Evolutionary conservation across 805 yeast genomes (phyloP).

Genomic region (Teunomyces aglyptinius): DNA sequence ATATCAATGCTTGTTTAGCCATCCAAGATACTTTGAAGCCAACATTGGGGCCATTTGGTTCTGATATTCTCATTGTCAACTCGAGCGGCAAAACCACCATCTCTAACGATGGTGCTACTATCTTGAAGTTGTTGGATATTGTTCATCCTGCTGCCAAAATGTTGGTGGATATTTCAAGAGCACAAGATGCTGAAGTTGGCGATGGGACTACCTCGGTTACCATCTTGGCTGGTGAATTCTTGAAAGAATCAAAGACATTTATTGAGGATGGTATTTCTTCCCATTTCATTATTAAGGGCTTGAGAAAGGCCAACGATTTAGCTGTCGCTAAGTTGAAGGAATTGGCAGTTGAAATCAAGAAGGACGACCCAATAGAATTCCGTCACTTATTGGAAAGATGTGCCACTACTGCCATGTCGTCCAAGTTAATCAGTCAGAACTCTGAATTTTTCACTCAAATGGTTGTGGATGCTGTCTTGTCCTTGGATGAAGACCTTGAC

Average conservation of each 20-base stretch:
- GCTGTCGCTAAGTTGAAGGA: slow-evolving; percentile 74
- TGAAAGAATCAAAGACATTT: slow-evolving; percentile 85
- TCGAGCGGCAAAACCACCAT: slow-evolving; percentile 86
- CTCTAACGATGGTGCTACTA: slow-evolving; percentile 98
- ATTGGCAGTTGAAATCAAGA: slow-evolving; percentile 67
- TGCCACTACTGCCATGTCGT: slow-evolving; percentile 97
- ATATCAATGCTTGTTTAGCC: slow-evolving; percentile 95
- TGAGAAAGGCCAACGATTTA: slow-evolving; percentile 73
- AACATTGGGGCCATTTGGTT: slow-evolving; percentile 95
- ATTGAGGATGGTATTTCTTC: slow-evolving; percentile 96
- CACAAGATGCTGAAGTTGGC: slow-evolving; percentile 98
- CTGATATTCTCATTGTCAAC: slow-evolving; percentile 87
- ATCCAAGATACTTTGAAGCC: slow-evolving; percentile 94
- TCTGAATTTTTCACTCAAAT: slow-evolving; percentile 87
- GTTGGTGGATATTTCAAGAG: slow-evolving; percentile 88
- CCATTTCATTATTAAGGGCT: slow-evolving; percentile 84
- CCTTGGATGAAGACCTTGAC: slow-evolving; percentile 82
- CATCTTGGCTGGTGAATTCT: slow-evolving; percentile 87
- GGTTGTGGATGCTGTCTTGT: slow-evolving; percentile 93
- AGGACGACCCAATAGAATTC: slow-evolving; percentile 47
- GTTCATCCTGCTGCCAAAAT: slow-evolving; percentile 99
- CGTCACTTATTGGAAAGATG: slow-evolving; percentile 82
- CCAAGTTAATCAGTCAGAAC: slow-evolving; percentile 86
- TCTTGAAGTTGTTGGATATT: slow-evolving; percentile 84
- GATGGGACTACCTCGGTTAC: slow-evolving; percentile 98